A percentile compares a stretch with the other conserved stretches of the same genome.
Evolutionary conservation across 345 rosid genomes (phyloP).

Genomic region (Camelina hispida): DNA sequence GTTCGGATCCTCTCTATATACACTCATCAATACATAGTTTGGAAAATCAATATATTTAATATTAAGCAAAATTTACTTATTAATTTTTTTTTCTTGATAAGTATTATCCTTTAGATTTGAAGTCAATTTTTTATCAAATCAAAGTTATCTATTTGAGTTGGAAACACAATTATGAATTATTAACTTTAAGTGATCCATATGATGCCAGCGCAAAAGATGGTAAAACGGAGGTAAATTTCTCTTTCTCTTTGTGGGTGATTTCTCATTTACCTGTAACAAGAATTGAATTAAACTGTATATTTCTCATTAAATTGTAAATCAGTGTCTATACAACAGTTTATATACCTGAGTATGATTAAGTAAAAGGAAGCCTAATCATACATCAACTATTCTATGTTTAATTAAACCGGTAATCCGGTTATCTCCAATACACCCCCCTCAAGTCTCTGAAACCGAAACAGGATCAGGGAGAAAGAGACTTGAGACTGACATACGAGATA

Average conservation of each 20-base stretch:
- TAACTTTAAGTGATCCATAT: conserved; percentile 16
- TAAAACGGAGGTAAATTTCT: not conserved
- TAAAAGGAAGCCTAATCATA: too few relatives aligned
- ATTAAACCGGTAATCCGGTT: too few relatives aligned
- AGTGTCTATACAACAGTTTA: too few relatives aligned
- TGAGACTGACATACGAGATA: too few relatives aligned
- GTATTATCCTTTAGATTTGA: not conserved
- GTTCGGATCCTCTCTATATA: conserved; percentile 19
- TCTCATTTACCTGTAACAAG: not conserved
- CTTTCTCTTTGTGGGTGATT: not conserved
- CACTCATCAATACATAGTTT: not conserved
- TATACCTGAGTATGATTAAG: too few relatives aligned
- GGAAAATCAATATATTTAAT: not conserved
- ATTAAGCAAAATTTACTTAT: not conserved
- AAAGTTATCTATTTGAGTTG: not conserved
- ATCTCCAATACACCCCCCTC: too few relatives aligned
- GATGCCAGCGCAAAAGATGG: conserved; percentile 26
- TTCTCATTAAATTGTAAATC: too few relatives aligned
- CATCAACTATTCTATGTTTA: too few relatives aligned
- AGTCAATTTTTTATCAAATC: not conserved
- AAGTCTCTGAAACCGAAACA: too few relatives aligned
- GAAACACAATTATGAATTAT: not conserved
- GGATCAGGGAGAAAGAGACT: too few relatives aligned
- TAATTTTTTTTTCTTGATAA: not conserved
- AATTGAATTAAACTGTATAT: too few relatives aligned